Conservation (phyloP, 495 filamentous ascomycete genomes). For the Xanthoparmelia taractica region DNA sequence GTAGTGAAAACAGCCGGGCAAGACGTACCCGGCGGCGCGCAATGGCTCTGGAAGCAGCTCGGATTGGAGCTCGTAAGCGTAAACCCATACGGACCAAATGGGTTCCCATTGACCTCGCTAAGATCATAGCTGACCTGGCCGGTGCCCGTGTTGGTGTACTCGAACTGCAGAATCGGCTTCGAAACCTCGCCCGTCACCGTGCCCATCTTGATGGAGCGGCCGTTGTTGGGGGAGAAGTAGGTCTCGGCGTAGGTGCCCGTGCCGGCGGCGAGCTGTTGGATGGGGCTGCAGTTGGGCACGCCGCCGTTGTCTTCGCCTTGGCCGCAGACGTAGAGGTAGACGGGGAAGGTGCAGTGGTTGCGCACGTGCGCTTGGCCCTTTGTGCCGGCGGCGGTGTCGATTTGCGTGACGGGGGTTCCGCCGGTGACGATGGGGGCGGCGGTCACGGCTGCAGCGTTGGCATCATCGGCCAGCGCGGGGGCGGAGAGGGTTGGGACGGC, state of each 20-base stretch:
- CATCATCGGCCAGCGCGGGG: no score
- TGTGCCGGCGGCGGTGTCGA: background rate
- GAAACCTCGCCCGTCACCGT: background rate
- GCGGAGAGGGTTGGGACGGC: no score
- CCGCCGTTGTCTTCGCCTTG: background rate
- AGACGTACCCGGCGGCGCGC: constrained; percentile 4
- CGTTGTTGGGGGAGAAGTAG: background rate
- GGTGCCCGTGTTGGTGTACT: constrained; percentile 9
- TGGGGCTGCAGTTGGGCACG: background rate
- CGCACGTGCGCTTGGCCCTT: background rate
- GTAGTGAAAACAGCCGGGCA: constrained; percentile 8
- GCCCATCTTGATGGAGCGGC: constrained; percentile 6
- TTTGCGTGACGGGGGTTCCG: background rate
- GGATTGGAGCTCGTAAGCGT: background rate
- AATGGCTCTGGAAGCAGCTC: background rate
- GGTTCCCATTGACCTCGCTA: constrained; percentile 17
- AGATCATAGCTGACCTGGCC: constrained; percentile 13
- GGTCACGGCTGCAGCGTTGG: background rate
- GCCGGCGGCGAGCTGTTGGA: background rate
- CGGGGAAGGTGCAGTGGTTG: background rate
- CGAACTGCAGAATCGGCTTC: constrained; percentile 7
- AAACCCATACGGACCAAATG: constrained; percentile 9
- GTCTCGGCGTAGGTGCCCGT: constrained; percentile 5
- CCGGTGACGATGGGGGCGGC: background rate
- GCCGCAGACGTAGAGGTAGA: background rate